Evolutionary conservation across 2,329 filamentous ascomycete species (phyloP), one percentile per base, ranked within the genome.

Genomic region (Keithomyces neogunnii): DNA sequence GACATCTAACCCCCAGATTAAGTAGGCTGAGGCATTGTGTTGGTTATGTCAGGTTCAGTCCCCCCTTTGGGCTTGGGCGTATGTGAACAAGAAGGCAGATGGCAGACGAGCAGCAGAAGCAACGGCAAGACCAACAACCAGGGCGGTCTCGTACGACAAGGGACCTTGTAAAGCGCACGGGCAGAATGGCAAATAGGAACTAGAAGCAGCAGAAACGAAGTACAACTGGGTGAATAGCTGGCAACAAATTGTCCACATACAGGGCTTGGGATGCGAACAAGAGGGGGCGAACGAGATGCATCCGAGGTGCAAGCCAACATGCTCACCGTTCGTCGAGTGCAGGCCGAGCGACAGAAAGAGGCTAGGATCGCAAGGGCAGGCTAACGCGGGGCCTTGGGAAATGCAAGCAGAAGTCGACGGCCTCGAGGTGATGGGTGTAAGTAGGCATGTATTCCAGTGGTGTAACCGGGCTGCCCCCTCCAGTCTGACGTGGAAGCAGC

Each of bases 41-140:
- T 47, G 55, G 56, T 58, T 63, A 62, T 58, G 61, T 62, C 60
- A 62, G 63, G 56, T 55, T 49, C 55, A 57, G 57, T 62, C 56
- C 58, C 57, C 45, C 44, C 39, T 45, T 11, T 42, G 38, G 5
- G 43, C 32, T 30, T 8, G 31, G 26, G 48, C 31, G 47, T 26
- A 35, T 26, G 43, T 47, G 32, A 49, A 35, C 29, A 28, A 33
- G 29, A 48, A 42, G 13, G n/a, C 13, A 35, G 40, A 44, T 10
- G 9, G 19, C 3, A 5, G 31, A 49, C 13, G 44, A 31, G 13
- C 36, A 35, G 26, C 28, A 26, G 48, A 44, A 45, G 31, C 19
- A 19, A 19, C 31, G 4, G 29, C 30, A 49, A 47, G 45, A 39
- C 52, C 52, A 51, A 53, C 49, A 49, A 39, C n/a, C 29, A 35